Percentiles rank a stretch among this genome's conserved stretches.
These are phyloP conservation scores for Gossypium schwendimanii DNA, from an alignment of 441 rosid species.

Conservation along the genomic window DNA sequence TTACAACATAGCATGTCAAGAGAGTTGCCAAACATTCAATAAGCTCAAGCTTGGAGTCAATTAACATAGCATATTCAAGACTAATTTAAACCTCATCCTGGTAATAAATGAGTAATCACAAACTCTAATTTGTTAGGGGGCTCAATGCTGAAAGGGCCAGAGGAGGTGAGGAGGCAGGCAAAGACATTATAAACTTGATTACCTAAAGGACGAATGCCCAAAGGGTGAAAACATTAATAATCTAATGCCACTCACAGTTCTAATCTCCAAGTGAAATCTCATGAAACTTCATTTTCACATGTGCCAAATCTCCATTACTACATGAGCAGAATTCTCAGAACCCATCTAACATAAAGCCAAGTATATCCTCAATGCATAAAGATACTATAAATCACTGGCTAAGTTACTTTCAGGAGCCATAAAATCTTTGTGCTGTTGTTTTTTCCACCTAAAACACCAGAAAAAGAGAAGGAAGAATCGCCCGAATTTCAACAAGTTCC, in stretches of 20 bases:
- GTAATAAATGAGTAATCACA: not conserved
- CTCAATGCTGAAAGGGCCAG: not conserved
- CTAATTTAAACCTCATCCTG: not conserved
- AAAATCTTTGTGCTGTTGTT: not conserved
- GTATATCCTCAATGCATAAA: not conserved
- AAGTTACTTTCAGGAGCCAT: not conserved
- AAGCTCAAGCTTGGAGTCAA: not conserved
- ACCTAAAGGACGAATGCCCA: not conserved
- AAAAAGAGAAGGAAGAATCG: not conserved
- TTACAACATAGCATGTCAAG: not conserved
- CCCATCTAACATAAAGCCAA: not conserved
- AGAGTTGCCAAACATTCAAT: slow-evolving; percentile 2
- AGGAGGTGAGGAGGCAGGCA: not conserved
- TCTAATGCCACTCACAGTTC: not conserved
- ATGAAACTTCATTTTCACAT: not conserved
- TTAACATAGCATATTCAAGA: not conserved
- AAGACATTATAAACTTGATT: not conserved
- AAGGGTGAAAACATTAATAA: slow-evolving; percentile 6
- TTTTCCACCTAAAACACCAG: not conserved
- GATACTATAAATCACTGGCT: not conserved
- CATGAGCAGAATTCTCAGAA: not conserved
- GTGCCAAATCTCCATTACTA: not conserved
- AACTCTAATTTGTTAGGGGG: not conserved
- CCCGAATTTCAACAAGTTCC: not conserved
- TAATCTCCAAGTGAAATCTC: not conserved